phyloP scores from a whole-genome alignment of 345 rosid genomes.

The Nasturtium officinale region DNA sequence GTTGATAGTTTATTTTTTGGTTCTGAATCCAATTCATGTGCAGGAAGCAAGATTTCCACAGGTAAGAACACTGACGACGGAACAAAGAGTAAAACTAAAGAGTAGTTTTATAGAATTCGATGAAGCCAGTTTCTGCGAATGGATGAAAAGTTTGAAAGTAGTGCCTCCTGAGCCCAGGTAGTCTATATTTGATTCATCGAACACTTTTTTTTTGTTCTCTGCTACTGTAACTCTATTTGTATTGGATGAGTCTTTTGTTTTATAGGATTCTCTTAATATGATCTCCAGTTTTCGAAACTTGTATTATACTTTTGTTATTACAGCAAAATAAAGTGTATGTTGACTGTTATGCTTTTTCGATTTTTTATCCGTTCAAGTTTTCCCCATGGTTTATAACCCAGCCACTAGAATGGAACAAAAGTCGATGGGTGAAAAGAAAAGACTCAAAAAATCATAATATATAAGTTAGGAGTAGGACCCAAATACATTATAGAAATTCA shows the following conservation, averaged over 20 bases:
- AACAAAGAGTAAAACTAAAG: slow-evolving; percentile 72
- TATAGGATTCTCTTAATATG: slow-evolving; percentile 13
- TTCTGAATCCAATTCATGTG: slow-evolving; percentile 5
- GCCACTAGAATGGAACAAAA: neutral
- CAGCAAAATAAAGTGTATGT: slow-evolving; percentile 21
- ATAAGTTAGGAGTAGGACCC: neutral
- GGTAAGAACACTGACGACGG: slow-evolving; percentile 64
- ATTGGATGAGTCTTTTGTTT: slow-evolving; percentile 25
- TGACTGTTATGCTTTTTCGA: neutral
- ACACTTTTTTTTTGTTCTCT: neutral
- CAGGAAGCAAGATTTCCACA: slow-evolving; percentile 97
- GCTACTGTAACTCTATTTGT: slow-evolving; percentile 3
- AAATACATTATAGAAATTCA: neutral
- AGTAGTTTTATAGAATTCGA: slow-evolving; percentile 85
- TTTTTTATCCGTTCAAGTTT: no score
- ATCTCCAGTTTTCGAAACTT: slow-evolving; percentile 6
- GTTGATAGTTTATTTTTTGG: neutral
- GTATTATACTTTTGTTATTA: slow-evolving; percentile 13
- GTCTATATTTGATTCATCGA: neutral
- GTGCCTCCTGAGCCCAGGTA: slow-evolving; percentile 77
- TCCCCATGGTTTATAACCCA: no score
- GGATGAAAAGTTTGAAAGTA: slow-evolving; percentile 82
- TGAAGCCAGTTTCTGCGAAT: slow-evolving; percentile 90
- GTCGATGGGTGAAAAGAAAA: neutral
- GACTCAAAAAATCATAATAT: no score